These are phyloP conservation scores for Spatholobus suberectus DNA, from an alignment of 306 rosid species.

Conservation along the genomic window DNA sequence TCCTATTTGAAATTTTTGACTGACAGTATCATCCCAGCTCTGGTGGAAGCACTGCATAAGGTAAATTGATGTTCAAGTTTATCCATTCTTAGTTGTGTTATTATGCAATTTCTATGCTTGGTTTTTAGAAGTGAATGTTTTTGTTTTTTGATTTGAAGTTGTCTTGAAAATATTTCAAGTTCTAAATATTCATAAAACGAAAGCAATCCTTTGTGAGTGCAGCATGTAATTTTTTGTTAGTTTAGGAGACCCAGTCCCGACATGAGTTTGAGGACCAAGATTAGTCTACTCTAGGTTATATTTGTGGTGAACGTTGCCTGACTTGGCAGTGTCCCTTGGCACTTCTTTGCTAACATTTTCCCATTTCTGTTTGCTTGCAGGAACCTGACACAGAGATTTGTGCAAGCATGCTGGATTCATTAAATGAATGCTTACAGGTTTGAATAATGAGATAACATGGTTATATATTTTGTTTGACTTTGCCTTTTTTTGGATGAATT, in stretches of 20 bases:
- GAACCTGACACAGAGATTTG: constrained; percentile 99
- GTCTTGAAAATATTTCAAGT: background rate
- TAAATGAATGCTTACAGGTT: constrained; percentile 97
- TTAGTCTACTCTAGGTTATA: constrained; percentile 7
- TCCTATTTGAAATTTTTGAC: constrained; percentile 84
- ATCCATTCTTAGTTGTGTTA: background rate
- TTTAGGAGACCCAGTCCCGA: background rate
- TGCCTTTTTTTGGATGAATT: background rate
- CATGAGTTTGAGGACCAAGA: constrained; percentile 7
- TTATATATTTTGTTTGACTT: background rate
- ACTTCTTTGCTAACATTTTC: constrained; percentile 35
- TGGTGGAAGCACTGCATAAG: constrained; percentile 98
- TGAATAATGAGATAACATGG: constrained; percentile 11
- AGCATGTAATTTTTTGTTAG: constrained; percentile 21
- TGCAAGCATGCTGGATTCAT: constrained; percentile 89
- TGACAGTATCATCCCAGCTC: constrained; percentile 86
- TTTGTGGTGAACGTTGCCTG: constrained; percentile 7
- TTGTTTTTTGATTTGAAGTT: background rate
- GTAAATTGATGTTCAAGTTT: constrained; percentile 43
- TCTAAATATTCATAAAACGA: constrained; percentile 18
- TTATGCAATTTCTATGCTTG: background rate
- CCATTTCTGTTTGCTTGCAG: constrained; percentile 57
- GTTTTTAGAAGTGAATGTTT: background rate
- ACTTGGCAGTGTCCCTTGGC: background rate
- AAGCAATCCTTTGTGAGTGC: constrained; percentile 14